Evolutionary conservation across 768 basidiomycete genomes (phyloP).

Genomic region (Boletus speciosus): DNA sequence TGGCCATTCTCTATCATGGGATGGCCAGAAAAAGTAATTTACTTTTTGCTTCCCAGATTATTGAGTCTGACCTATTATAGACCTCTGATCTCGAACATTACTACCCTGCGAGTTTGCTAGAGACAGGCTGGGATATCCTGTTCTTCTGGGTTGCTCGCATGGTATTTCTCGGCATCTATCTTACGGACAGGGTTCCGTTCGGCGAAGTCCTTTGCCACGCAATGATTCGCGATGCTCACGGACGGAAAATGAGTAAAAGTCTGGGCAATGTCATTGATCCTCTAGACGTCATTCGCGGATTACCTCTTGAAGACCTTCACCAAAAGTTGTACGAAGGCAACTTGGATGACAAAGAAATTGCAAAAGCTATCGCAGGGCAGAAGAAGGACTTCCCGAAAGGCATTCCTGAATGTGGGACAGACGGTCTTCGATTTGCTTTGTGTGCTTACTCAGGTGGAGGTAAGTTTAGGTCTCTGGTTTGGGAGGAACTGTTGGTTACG

Average conservation of each 20-base stretch:
- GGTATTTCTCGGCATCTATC: slow-evolving; percentile 86
- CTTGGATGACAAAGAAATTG: slow-evolving; percentile 88
- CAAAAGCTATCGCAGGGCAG: slow-evolving; percentile 89
- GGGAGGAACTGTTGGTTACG: not conserved
- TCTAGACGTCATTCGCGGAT: slow-evolving; percentile 87
- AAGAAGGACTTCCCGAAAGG: slow-evolving; percentile 99
- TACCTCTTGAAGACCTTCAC: slow-evolving; percentile 75
- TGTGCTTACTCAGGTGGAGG: slow-evolving; percentile 93
- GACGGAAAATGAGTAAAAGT: slow-evolving; percentile 98
- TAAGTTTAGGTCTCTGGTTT: slow-evolving; percentile 26
- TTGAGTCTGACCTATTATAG: slow-evolving; percentile 35
- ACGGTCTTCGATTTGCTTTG: slow-evolving; percentile 91
- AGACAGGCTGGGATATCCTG: slow-evolving; percentile 99
- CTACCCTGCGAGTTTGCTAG: slow-evolving; percentile 88
- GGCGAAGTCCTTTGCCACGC: slow-evolving; percentile 95
- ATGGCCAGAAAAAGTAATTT: slow-evolving; percentile 85
- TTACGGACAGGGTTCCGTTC: slow-evolving; percentile 92
- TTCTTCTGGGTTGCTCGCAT: slow-evolving; percentile 99
- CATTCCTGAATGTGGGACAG: slow-evolving; percentile 97
- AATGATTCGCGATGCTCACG: slow-evolving; percentile 98
- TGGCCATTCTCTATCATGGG: slow-evolving; percentile 99
- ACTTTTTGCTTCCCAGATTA: not conserved
- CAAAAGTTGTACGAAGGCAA: slow-evolving; percentile 87
- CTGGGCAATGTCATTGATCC: slow-evolving; percentile 98
- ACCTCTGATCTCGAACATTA: slow-evolving; percentile 74